Evolutionary conservation across 768 basidiomycete genomes (phyloP), one percentile per base, ranked within the genome.

Genomic region (Rhizopogon salebrosus): DNA sequence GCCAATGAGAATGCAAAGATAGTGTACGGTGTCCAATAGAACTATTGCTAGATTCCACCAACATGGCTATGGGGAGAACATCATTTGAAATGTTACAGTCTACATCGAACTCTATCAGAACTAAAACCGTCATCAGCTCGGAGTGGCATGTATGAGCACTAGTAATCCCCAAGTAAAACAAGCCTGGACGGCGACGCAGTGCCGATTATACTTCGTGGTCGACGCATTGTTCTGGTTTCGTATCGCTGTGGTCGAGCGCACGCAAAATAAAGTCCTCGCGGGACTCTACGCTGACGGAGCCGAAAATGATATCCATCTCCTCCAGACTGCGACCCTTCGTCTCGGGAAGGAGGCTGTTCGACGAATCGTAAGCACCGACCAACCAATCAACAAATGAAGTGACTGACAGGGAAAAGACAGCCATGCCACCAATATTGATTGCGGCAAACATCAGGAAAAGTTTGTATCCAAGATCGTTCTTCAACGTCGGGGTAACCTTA

Each of bases 381-480:
- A 49, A 54, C 8, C 18, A 18, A 26, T 23, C 23, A 13, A 23
- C 18, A 23, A 45, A 48, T 11, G 36, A 20, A 7, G 7, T 4
- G 7, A 67, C 78, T 60, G 55, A 87, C 83, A 85, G 63, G 0
- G 87, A 72, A 66, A 92, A 90, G 11, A 73, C 64, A 27, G 72
- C 83, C 83, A 89, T 85, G 16, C 78, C 88, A 31, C 72, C 80
- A 37, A 89, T 73, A 68, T 91, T 88, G 67, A 91, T 78, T 22
- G 87, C 72, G 1, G 74, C 89, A 62, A 89, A 90, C 77, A 88
- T 80, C 60, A 90, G 66, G 73, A 89, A 90, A 48, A 89, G 72
- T 69, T 89, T 88, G 69, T 78, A 90, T 0, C 84, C 84, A 7
- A 90, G 70, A 51, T 75, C 68, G 0, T 79, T 76, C 29, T 78